phyloP scores from a whole-genome alignment of 352 stramenopile species.

The Phytophthora pseudosyringae region DNA sequence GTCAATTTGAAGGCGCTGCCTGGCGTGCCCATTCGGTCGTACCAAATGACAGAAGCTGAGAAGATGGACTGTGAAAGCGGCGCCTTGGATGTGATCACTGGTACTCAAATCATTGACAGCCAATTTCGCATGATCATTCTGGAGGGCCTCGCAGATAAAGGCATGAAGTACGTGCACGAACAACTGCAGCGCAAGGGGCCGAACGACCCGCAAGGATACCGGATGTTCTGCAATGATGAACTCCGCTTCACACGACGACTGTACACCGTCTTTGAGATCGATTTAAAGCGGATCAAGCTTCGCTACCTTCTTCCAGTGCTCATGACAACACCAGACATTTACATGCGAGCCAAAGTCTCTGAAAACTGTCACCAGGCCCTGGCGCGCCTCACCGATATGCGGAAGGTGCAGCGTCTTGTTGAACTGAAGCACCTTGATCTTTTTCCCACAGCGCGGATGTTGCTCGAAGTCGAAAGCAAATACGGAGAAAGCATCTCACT shows the following conservation, averaged over 20 bases:
- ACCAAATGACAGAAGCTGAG: slow-evolving; percentile 76
- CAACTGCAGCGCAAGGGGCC: slow-evolving; percentile 39
- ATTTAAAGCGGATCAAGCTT: slow-evolving; percentile 92
- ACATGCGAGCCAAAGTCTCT: slow-evolving; percentile 89
- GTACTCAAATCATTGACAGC: slow-evolving; percentile 88
- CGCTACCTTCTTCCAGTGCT: slow-evolving; percentile 79
- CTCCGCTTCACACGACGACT: slow-evolving; percentile 80
- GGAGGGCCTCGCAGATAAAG: slow-evolving; percentile 76
- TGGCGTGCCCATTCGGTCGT: slow-evolving; percentile 72
- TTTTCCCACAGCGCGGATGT: slow-evolving; percentile 78
- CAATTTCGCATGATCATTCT: slow-evolving; percentile 88
- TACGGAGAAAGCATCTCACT: slow-evolving; percentile 92
- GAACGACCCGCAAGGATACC: slow-evolving; percentile 50
- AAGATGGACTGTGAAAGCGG: slow-evolving; percentile 56
- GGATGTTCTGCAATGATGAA: slow-evolving; percentile 74
- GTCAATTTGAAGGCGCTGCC: slow-evolving; percentile 70
- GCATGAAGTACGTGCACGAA: slow-evolving; percentile 55
- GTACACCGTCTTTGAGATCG: slow-evolving; percentile 88
- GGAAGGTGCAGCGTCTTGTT: slow-evolving; percentile 50
- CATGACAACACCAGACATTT: slow-evolving; percentile 83
- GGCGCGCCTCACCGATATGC: slow-evolving; percentile 69
- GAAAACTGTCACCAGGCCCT: slow-evolving; percentile 84
- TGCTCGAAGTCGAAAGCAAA: slow-evolving; percentile 91
- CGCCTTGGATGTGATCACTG: slow-evolving; percentile 84
- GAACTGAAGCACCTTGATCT: slow-evolving; percentile 71